These are phyloP conservation scores for Meyerozyma carpophila DNA, from an alignment of 1,139 yeast genomes.

Conservation along the genomic window DNA sequence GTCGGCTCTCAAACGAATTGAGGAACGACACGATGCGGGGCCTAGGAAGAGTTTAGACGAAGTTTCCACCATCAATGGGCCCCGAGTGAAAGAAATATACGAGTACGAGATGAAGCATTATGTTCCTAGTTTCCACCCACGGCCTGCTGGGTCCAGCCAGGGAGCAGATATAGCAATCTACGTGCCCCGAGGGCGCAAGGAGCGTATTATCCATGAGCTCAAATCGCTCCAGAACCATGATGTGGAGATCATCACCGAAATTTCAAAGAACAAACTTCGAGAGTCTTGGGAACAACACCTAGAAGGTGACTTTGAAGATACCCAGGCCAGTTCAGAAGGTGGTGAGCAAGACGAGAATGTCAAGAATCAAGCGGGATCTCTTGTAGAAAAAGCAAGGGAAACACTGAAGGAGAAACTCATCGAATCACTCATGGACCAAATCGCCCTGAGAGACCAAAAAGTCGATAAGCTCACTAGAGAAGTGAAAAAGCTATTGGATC, in stretches of 20 bases:
- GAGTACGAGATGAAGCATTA: slow-evolving; percentile 15
- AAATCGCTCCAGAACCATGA: not conserved
- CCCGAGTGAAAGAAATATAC: slow-evolving; percentile 21
- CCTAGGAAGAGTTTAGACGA: slow-evolving; percentile 15
- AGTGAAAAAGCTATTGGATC: slow-evolving; percentile 27
- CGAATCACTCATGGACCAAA: slow-evolving; percentile 19
- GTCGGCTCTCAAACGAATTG: not conserved
- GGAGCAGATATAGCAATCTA: not conserved
- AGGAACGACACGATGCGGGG: slow-evolving; percentile 12
- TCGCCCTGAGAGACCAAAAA: slow-evolving; percentile 19
- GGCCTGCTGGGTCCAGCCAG: not conserved
- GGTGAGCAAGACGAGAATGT: not conserved
- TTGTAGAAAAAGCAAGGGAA: slow-evolving; percentile 10
- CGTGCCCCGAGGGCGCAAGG: not conserved
- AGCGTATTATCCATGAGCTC: not conserved
- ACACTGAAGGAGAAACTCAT: slow-evolving; percentile 14
- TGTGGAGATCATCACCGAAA: not conserved
- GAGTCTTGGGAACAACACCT: not conserved
- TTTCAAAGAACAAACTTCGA: not conserved
- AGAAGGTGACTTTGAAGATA: not conserved
- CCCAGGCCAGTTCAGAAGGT: not conserved
- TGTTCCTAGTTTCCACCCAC: not conserved
- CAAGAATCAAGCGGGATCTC: not conserved
- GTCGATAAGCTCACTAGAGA: slow-evolving; percentile 23
- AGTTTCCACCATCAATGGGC: slow-evolving; percentile 27